Percentiles rank a stretch among this genome's conserved stretches.
These are phyloP conservation scores for Saturnispora sekii DNA, from an alignment of 805 yeast species.

Conservation along the genomic window DNA sequence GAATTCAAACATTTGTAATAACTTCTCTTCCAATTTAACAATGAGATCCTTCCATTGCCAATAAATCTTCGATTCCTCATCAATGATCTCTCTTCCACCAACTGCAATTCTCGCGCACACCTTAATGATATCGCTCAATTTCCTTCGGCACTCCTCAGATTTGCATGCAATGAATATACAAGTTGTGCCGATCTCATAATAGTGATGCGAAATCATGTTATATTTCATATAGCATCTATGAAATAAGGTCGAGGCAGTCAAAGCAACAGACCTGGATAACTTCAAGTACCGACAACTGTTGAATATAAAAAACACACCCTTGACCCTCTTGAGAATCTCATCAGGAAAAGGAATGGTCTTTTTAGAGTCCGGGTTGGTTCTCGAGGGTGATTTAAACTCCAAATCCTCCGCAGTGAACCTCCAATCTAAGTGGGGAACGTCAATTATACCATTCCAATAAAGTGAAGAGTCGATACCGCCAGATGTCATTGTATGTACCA, in stretches of 20 bases:
- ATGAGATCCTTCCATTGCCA: slow-evolving; percentile 43
- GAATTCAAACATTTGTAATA: slow-evolving; percentile 37
- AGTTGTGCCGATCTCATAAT: slow-evolving; percentile 43
- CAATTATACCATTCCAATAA: slow-evolving; percentile 24
- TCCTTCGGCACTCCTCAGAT: slow-evolving; percentile 42
- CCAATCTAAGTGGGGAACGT: slow-evolving; percentile 22
- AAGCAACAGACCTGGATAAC: slow-evolving; percentile 37
- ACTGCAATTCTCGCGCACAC: slow-evolving; percentile 38
- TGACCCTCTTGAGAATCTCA: slow-evolving; percentile 35
- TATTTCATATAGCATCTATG: slow-evolving; percentile 45
- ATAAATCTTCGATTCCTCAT: slow-evolving; percentile 37
- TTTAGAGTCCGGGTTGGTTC: slow-evolving; percentile 18
- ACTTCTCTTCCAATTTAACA: slow-evolving; percentile 35
- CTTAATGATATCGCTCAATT: slow-evolving; percentile 39
- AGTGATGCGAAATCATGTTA: slow-evolving; percentile 33
- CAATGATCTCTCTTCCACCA: slow-evolving; percentile 31
- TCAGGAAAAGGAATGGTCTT: slow-evolving; percentile 26
- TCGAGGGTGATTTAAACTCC: slow-evolving; percentile 26
- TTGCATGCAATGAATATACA: slow-evolving; percentile 44
- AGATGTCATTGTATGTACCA: too few relatives aligned
- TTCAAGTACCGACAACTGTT: slow-evolving; percentile 34
- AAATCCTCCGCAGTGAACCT: slow-evolving; percentile 19
- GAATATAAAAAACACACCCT: slow-evolving; percentile 39
- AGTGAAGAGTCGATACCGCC: slow-evolving; percentile 6
- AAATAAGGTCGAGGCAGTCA: slow-evolving; percentile 38